phyloP scores from a whole-genome alignment of 164 flowering plant genomes.

The Saururus chinensis region DNA sequence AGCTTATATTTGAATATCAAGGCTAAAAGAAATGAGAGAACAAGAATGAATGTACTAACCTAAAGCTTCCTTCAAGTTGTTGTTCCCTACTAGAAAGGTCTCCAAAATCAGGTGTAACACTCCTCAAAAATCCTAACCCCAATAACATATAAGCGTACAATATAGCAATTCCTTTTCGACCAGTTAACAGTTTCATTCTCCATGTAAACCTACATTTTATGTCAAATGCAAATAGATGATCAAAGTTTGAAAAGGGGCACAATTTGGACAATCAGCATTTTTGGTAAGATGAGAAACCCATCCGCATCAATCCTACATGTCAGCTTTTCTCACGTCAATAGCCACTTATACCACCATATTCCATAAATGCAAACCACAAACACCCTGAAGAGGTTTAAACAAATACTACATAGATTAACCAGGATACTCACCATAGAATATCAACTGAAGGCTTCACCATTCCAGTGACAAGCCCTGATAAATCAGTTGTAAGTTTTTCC shows the following conservation, averaged over 20 bases:
- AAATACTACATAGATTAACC: neutral
- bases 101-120: slow-evolving; percentile 93
- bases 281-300: no score
- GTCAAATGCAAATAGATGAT: neutral
- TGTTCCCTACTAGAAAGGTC: slow-evolving; percentile 78
- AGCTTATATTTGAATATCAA: neutral
- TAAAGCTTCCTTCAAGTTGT: slow-evolving; percentile 92
- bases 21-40: slow-evolving; percentile 6
- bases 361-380: neutral
- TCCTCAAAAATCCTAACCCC: slow-evolving; percentile 86
- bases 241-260: neutral
- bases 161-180: slow-evolving; percentile 81
- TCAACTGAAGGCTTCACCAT: slow-evolving; percentile 98
- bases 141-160: slow-evolving; percentile 89
- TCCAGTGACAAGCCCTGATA: slow-evolving; percentile 92
- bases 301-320: no score
- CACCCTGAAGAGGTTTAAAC: neutral
- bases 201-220: slow-evolving; percentile 73
- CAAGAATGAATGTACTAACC: slow-evolving; percentile 29
- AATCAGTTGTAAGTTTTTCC: slow-evolving; percentile 77
- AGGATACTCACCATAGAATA: slow-evolving; percentile 69
- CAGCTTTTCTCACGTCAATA: no score
- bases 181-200: slow-evolving; percentile 95
- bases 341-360: no score
- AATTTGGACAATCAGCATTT: neutral